Base-by-base conservation (phyloP, 345 rosid species). In the Cardamine occulta region DNA sequence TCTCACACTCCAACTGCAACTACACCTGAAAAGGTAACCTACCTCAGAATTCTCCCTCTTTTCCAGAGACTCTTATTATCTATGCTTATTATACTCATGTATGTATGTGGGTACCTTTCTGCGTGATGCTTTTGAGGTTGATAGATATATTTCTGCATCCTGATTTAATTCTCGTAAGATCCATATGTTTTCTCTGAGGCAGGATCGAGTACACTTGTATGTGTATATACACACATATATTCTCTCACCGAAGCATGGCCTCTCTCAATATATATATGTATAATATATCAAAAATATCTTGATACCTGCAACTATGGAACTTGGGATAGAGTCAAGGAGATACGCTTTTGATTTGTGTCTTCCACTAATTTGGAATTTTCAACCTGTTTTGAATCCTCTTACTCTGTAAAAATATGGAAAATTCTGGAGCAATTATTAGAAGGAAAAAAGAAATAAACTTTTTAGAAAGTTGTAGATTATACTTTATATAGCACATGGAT, bases 1-100 rank as follows among this genome's bases (percentile, higher is more conserved):
- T 77, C 80, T 77, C 66, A 55, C 54, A 47, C 75, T 47, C 29
- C 59, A 34, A 34, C 76, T 77, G 54, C 28, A 17, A 45, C 44
- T 77, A 45, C 37, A 26, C 40, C 72, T 77, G 72, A 77, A 70
- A 71, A 63, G 72, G 80, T 77, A 55, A 63, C 34, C 32, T 47
- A 45, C 8, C 12, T 70, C 42, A 76, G 31, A 60, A 19, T 9
- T 14, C 14, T 61, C 35, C 8, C 10, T 40, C 12, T 17, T 61
- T 70, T 47, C 12, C 61, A 35, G 5, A 77, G 66, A 77, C 24
- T 55, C 48, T 60, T 66, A 19, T 40, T 19, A 66, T 28, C 10
- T 37, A 66, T 58, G 61, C 21, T 64, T 44, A 2, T 64, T 44
- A 1, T 54, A 23, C 49, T 47, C 54, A 54, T 35, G 21, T 64